Conservation (phyloP, 2,329 filamentous ascomycete species). For the Ilyonectria destructans region DNA sequence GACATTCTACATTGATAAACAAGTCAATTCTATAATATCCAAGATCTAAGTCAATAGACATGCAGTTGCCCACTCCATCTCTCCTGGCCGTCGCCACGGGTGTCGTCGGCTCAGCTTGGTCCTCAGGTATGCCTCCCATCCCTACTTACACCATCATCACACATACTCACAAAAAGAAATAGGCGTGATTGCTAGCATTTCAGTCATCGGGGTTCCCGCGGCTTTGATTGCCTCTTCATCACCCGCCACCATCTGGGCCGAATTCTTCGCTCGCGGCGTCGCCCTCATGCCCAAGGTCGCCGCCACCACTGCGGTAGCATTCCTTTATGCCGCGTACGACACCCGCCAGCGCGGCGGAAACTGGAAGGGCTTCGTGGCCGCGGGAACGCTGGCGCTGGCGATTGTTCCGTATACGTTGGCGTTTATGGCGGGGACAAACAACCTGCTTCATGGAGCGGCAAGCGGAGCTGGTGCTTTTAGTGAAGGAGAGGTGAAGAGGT, state of each 20-base stretch:
- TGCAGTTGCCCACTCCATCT: slow-evolving; percentile 49
- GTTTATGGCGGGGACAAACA: slow-evolving; percentile 58
- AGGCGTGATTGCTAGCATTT: slow-evolving; percentile 58
- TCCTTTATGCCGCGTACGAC: slow-evolving; percentile 57
- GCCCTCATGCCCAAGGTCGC: slow-evolving; percentile 57
- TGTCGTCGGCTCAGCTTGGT: slow-evolving; percentile 57
- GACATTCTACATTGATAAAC: background rate
- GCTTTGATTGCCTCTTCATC: slow-evolving; percentile 49
- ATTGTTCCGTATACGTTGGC: slow-evolving; percentile 61
- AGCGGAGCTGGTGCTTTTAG: slow-evolving; percentile 37
- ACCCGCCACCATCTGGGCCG: slow-evolving; percentile 56
- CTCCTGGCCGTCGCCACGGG: slow-evolving; percentile 57
- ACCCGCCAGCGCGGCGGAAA: slow-evolving; percentile 43
- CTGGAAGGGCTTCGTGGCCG: slow-evolving; percentile 56
- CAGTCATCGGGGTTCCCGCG: slow-evolving; percentile 55
- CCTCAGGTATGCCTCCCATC: slow-evolving; percentile 49
- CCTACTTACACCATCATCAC: no score
- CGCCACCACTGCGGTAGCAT: slow-evolving; percentile 51
- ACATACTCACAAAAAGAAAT: background rate
- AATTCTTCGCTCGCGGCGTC: slow-evolving; percentile 56
- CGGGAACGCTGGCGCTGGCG: slow-evolving; percentile 52
- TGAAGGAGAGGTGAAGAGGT: slow-evolving; percentile 41
- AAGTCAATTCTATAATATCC: background rate
- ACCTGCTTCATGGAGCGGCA: slow-evolving; percentile 49
- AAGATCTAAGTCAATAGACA: slow-evolving; percentile 13